Conservation (phyloP, 2,329 filamentous ascomycete genomes). For the Fusarium compactum region DNA sequence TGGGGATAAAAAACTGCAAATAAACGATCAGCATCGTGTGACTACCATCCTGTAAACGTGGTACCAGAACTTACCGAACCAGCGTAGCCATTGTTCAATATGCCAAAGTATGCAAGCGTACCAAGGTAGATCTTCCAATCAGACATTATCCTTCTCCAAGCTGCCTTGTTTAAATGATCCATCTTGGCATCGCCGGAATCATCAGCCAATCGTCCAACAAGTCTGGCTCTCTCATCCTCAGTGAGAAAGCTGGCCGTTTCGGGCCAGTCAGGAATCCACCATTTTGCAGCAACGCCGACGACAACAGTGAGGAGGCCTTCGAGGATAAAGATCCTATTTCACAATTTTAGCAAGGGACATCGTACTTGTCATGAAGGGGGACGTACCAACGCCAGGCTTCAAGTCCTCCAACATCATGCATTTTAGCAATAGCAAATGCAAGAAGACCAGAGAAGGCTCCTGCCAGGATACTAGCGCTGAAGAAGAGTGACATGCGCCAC, state of each 20-base stretch:
- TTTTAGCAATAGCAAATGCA: conserved; percentile 9
- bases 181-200: conserved; percentile 7
- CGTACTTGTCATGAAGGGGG: accelerated
- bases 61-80: conserved; percentile 53
- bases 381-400: conserved; percentile 19
- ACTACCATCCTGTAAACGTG: accelerated
- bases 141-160: conserved; percentile 64
- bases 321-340: conserved; percentile 70
- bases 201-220: conserved; percentile 72
- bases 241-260: conserved; percentile 82
- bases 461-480: not conserved
- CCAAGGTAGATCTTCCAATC: conserved; percentile 60
- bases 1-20: conserved; percentile 66
- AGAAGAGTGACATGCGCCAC: conserved; percentile 15
- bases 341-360: accelerated
- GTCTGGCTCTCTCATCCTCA: conserved; percentile 75
- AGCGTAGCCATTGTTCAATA: conserved; percentile 66
- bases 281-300: conserved; percentile 75
- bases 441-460: conserved; percentile 10
- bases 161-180: conserved; percentile 62
- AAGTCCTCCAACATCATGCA: conserved; percentile 8
- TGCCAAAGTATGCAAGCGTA: conserved; percentile 45
- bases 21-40: accelerated
- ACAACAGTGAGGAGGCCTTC: conserved; percentile 77
- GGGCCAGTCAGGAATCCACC: conserved; percentile 82